phyloP scores from a whole-genome alignment of 2,329 filamentous ascomycete genomes.

The Cordyceps sp. region DNA sequence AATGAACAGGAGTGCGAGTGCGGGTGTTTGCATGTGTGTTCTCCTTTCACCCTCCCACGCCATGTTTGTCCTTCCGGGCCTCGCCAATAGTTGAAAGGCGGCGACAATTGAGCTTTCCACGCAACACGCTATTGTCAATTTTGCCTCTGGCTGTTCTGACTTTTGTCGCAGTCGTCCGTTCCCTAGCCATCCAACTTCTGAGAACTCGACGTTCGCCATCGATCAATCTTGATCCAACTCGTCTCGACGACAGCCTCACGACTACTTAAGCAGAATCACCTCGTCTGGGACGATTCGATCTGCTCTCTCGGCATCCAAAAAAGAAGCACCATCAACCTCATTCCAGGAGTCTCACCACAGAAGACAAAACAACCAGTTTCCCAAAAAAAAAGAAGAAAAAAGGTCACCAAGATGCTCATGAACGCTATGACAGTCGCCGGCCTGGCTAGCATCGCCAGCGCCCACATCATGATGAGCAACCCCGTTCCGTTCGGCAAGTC shows the following conservation, averaged over 20 bases:
- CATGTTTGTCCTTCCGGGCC: background rate
- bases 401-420: constrained; percentile 30
- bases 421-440: constrained; percentile 34
- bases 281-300: no score
- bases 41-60: background rate
- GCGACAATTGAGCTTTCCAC: background rate
- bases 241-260: no score
- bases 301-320: no score
- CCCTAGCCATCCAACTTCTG: background rate
- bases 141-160: background rate
- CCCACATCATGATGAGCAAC: constrained; percentile 59
- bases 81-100: background rate
- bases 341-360: no score
- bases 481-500: constrained; percentile 44
- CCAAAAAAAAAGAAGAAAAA: no score
- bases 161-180: constrained; percentile 1
- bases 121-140: background rate
- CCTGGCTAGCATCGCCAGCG: constrained; percentile 42
- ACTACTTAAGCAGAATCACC: no score
- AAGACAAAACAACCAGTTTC: no score
- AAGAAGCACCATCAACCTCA: no score
- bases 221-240: background rate
- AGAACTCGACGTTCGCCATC: background rate
- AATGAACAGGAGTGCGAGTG: background rate
- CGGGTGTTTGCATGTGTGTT: background rate